Evolutionary conservation across 2,329 filamentous ascomycete genomes (phyloP).

Genomic region (Pseudonectria buxi): DNA sequence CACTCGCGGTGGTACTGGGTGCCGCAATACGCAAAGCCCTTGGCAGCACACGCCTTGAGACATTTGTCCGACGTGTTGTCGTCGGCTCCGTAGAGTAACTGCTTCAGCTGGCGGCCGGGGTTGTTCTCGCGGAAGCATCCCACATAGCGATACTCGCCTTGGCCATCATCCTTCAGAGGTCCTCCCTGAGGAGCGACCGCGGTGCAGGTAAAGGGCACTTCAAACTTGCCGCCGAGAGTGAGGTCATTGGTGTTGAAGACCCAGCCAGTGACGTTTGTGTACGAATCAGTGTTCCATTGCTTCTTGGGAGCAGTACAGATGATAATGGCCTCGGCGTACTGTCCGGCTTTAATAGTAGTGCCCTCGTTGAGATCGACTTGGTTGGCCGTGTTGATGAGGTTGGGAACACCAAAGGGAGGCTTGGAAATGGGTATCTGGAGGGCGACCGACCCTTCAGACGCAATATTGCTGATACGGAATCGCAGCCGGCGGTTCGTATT

Average conservation of each 20-base stretch:
- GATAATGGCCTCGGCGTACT: slow-evolving; percentile 45
- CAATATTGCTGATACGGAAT: slow-evolving; percentile 48
- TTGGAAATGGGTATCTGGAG: slow-evolving; percentile 55
- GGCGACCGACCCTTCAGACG: slow-evolving; percentile 35
- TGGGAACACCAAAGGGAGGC: slow-evolving; percentile 49
- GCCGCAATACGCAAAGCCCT: slow-evolving; percentile 36
- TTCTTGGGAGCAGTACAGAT: slow-evolving; percentile 50
- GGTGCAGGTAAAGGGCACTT: slow-evolving; percentile 43
- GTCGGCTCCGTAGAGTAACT: slow-evolving; percentile 33
- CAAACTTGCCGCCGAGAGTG: slow-evolving; percentile 41
- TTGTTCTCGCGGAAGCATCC: slow-evolving; percentile 53
- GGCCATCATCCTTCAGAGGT: slow-evolving; percentile 37
- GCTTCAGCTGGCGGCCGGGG: slow-evolving; percentile 43
- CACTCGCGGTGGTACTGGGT: slow-evolving; percentile 46
- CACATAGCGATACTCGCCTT: slow-evolving; percentile 43
- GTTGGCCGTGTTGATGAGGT: slow-evolving; percentile 48
- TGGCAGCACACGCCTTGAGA: slow-evolving; percentile 34
- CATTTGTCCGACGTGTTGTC: slow-evolving; percentile 39
- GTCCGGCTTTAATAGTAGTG: slow-evolving; percentile 39
- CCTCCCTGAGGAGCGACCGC: slow-evolving; percentile 47
- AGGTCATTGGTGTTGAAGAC: slow-evolving; percentile 52
- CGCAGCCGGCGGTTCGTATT: slow-evolving; percentile 41
- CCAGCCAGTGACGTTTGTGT: slow-evolving; percentile 43
- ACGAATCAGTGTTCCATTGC: slow-evolving; percentile 50
- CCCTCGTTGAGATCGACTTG: slow-evolving; percentile 53